Conservation (phyloP, 2,329 filamentous ascomycete genomes). For the Aspergillus hortae region DNA sequence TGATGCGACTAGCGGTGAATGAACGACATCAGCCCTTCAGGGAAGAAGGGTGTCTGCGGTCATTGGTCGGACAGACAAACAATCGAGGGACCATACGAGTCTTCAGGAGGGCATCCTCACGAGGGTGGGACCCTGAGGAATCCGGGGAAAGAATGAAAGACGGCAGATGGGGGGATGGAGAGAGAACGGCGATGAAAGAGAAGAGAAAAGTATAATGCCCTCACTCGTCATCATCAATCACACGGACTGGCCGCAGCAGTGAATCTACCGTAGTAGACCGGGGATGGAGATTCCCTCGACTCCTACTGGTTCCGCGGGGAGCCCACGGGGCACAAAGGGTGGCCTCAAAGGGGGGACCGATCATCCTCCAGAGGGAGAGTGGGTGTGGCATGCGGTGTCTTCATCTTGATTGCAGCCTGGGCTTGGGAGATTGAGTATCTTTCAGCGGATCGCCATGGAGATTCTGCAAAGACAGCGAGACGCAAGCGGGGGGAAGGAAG, state of each 20-base stretch:
- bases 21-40: neutral
- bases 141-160: neutral
- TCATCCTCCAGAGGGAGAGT: neutral
- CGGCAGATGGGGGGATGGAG: neutral
- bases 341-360: neutral
- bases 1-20: conserved; percentile 7
- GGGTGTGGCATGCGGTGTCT: neutral
- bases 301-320: neutral
- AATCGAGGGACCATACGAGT: no score
- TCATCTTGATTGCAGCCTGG: no score
- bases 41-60: neutral
- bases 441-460: no score
- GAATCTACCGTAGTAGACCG: neutral
- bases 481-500: no score
- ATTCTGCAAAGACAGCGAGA: no score
- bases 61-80: neutral
- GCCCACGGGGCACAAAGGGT: neutral
- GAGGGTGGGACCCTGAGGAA: neutral
- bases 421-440: neutral
- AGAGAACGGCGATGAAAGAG: neutral
- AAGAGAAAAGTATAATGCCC: neutral
- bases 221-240: no score
- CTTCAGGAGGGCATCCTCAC: no score
- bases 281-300: neutral
- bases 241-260: no score